Evolutionary conservation across 148 eudicot species (phyloP), one percentile per base, ranked within the genome.

Genomic region (Heliosperma pusillum): DNA sequence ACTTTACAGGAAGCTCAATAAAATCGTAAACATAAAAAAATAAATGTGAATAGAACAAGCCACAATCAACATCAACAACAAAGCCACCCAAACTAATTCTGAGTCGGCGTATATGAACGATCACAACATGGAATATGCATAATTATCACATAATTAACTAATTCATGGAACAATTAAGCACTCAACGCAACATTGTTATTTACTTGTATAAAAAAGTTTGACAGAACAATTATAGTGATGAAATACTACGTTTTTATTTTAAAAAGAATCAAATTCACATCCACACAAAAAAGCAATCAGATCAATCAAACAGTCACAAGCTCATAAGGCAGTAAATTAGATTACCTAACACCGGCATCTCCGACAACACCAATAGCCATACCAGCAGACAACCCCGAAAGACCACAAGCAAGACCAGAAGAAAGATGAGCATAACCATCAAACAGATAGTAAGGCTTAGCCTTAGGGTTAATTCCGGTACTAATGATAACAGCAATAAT

Each of bases 281-380:
- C 56, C 66, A 71, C 27, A n/a, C 55, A 5, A 67, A 36, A 30
- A 45, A 44, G 17, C 11, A 57, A 79, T 9, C 10, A 66, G 12
- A 66, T 42, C 69, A 72, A 67, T 10, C 42, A 52, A 59, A 50
- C 17, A 20, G 29, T 5, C 30, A 17, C 60, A 57, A 26, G 5
- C 10, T 8, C 29, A 11, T 27, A 2, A 20, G 10, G 22, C 42
- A 36, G 74, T 11, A 13, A 21, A 60, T 27, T 61, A 53, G 76
- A 69, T 27, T 62, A 89, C 93, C 93, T 87, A 69, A 89, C 93
- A 85, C 93, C 93, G 27, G 91, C 93, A 83, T 89, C 93, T 10
- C 93, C 93, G 26, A 89, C 93, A 44, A 89, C 88, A 20, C 93
- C 93, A 15, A 89, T 89, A 19, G 93, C 93, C 93, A 89, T 89